These are phyloP conservation scores for Tuber umbilicatum DNA, from an alignment of 495 filamentous ascomycete species.

Conservation along the genomic window DNA sequence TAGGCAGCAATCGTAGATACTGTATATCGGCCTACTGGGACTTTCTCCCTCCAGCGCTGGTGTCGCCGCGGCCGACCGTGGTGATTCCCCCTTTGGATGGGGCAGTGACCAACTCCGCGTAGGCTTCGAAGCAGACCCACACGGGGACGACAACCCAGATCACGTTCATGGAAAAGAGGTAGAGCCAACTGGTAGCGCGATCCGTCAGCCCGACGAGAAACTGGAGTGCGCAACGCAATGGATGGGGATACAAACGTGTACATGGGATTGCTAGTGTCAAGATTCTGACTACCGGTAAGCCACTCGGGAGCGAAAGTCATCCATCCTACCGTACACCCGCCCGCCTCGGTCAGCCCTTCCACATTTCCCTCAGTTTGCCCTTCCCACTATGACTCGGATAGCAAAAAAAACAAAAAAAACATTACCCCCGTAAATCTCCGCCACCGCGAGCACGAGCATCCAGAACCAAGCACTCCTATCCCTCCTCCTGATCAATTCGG, in stretches of 20 bases:
- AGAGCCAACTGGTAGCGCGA: constrained; percentile 54
- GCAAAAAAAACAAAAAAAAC: no score
- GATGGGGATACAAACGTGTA: constrained; percentile 51
- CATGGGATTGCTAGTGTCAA: constrained; percentile 76
- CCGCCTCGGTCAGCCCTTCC: constrained; percentile 4
- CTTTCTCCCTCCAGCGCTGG: neutral
- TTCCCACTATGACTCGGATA: neutral
- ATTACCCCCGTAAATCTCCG: constrained; percentile 87
- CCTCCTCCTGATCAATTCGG: constrained; percentile 56
- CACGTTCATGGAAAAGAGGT: constrained; percentile 84
- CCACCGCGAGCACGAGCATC: constrained; percentile 73
- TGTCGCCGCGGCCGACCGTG: neutral
- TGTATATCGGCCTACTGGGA: neutral
- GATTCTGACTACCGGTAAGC: constrained; percentile 66
- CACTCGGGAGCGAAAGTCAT: constrained; percentile 97
- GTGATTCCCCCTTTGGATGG: neutral
- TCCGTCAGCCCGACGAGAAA: neutral
- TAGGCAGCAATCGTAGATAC: neutral
- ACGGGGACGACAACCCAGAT: constrained; percentile 79
- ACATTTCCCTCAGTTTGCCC: neutral
- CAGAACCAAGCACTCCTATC: constrained; percentile 57
- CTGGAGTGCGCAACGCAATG: no score
- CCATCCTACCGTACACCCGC: constrained; percentile 52
- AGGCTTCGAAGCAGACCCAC: constrained; percentile 66
- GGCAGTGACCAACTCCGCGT: constrained; percentile 37